phyloP scores from a whole-genome alignment of 1,139 yeast genomes.

The Nakaseomyces delphensis region DNA sequence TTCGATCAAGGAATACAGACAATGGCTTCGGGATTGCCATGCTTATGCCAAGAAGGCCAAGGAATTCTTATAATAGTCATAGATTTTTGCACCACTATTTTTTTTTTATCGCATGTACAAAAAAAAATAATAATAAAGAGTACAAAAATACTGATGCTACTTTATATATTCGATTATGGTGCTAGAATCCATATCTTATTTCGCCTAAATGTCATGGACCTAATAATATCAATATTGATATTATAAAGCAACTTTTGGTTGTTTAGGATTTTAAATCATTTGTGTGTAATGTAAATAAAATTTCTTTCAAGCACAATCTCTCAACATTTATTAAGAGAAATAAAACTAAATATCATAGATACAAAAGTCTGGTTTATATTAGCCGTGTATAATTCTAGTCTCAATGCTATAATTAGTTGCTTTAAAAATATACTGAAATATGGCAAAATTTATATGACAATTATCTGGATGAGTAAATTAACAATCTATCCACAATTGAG shows the following conservation, averaged over 20 bases:
- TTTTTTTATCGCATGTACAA: conserved; percentile 4
- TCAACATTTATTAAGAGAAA: neutral
- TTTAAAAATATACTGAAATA: no score
- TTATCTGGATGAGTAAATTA: neutral
- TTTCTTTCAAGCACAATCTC: neutral
- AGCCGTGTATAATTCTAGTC: no score
- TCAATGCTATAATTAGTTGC: no score
- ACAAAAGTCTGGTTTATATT: no score
- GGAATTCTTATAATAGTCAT: conserved; percentile 68
- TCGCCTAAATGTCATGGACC: no score
- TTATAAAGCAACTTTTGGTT: neutral
- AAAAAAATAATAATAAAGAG: neutral
- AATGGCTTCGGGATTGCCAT: conserved; percentile 92
- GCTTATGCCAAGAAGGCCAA: conserved; percentile 80
- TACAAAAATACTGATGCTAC: neutral
- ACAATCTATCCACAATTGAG: neutral
- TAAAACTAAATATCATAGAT: neutral
- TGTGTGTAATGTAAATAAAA: neutral
- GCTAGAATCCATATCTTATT: neutral
- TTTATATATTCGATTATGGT: neutral
- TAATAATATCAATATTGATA: no score
- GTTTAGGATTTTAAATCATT: neutral
- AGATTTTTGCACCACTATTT: no score
- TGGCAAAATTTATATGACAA: neutral
- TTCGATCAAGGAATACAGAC: conserved; percentile 75